Conservation (phyloP, 2,329 filamentous ascomycete species). For the Didymella exigua region DNA sequence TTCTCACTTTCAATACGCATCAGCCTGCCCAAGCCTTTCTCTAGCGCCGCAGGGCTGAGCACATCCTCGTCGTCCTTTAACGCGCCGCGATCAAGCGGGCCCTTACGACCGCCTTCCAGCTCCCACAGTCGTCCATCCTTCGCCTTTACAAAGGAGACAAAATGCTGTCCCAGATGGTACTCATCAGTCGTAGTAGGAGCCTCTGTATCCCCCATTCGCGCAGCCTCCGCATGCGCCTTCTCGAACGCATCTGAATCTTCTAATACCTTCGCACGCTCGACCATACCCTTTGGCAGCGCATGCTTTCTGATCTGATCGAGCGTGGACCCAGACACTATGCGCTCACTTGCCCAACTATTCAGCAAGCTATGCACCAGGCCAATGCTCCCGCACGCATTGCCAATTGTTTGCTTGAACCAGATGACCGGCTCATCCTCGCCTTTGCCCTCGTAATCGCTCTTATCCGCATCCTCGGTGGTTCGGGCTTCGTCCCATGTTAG, state of each 20-base stretch:
- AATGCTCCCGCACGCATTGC: conserved; percentile 64
- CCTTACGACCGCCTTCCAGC: conserved; percentile 52
- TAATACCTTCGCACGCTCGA: conserved; percentile 57
- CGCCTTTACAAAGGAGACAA: conserved; percentile 55
- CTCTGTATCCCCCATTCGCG: conserved; percentile 49
- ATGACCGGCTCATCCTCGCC: conserved; percentile 59
- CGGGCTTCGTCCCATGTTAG: conserved; percentile 49
- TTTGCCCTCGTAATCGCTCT: conserved; percentile 52
- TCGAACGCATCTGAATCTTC: conserved; percentile 56
- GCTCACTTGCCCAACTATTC: conserved; percentile 55
- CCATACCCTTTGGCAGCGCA: conserved; percentile 52
- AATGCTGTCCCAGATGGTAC: conserved; percentile 49
- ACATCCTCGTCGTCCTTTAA: conserved; percentile 52
- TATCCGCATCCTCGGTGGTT: conserved; percentile 49
- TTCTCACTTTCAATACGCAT: conserved; percentile 46
- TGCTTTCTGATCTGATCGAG: conserved; percentile 54
- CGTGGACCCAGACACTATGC: conserved; percentile 51
- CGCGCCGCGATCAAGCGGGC: conserved; percentile 52
- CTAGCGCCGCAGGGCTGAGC: conserved; percentile 51
- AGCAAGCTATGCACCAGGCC: conserved; percentile 60
- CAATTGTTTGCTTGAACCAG: conserved; percentile 66
- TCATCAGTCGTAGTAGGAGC: conserved; percentile 39
- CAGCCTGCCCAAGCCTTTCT: conserved; percentile 49
- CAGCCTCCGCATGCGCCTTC: conserved; percentile 51
- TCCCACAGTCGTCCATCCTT: conserved; percentile 56